Conservation (phyloP, 148 eudicot genomes). For the Simmondsia chinensis region DNA sequence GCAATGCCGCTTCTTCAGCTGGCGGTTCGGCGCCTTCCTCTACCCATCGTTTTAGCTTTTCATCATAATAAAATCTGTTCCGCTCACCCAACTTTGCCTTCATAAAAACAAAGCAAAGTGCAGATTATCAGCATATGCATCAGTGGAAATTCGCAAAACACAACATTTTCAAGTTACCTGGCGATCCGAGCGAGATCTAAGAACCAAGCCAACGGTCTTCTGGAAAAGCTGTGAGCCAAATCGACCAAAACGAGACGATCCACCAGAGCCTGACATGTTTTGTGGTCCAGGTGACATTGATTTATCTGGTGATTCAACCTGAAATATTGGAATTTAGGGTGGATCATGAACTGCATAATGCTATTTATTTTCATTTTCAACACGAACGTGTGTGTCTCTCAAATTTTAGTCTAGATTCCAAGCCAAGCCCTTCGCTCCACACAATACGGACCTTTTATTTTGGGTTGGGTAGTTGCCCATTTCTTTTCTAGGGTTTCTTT, state of each 20-base stretch:
- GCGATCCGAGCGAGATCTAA: conserved; percentile 50
- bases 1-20: conserved; percentile 57
- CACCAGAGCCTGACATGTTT: conserved; percentile 27
- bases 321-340: conserved; percentile 7
- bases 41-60: conserved; percentile 86
- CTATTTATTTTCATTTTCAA: no score
- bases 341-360: no score
- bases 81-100: conserved; percentile 83
- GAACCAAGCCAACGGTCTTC: conserved; percentile 72
- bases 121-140: neutral
- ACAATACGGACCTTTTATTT: no score
- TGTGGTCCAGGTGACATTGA: conserved; percentile 28
- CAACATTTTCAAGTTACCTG: conserved; percentile 36
- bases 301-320: conserved; percentile 44
- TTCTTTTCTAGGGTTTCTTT: no score
- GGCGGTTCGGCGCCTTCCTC: conserved; percentile 82
- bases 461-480: no score
- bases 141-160: neutral
- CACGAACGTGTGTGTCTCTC: no score
- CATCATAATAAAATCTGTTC: conserved; percentile 79
- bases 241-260: conserved; percentile 58
- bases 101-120: conserved; percentile 2
- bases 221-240: conserved; percentile 75
- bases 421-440: no score
- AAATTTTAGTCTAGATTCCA: no score